Evolutionary conservation across 2,329 filamentous ascomycete species (phyloP).

Genomic region (Aciculosporium take): DNA sequence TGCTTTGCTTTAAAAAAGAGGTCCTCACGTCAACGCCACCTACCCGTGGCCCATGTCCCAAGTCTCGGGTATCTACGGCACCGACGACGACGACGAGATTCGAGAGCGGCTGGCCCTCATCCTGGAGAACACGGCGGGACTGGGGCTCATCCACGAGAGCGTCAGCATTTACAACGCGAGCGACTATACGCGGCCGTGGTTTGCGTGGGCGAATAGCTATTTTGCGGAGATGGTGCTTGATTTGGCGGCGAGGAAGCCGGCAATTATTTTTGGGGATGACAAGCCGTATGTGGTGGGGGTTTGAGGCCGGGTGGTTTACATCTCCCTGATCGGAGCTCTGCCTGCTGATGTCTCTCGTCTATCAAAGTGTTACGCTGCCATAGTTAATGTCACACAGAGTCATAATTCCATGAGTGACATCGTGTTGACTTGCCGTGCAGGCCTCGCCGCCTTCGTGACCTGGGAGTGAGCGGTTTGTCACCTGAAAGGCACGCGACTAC

Average conservation of each 20-base stretch:
- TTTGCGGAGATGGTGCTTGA: slow-evolving; percentile 43
- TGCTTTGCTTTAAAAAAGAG: slow-evolving; percentile 31
- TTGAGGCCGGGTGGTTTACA: no score
- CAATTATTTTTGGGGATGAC: slow-evolving; percentile 38
- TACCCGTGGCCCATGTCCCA: slow-evolving; percentile 43
- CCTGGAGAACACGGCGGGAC: slow-evolving; percentile 24
- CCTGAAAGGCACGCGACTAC: no score
- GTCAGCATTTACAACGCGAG: slow-evolving; percentile 27
- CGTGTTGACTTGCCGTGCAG: no score
- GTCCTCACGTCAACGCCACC: slow-evolving; percentile 46
- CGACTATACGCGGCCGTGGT: slow-evolving; percentile 31
- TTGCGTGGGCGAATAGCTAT: slow-evolving; percentile 29
- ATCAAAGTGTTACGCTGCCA: no score
- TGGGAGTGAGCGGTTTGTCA: no score
- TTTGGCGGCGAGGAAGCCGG: slow-evolving; percentile 66
- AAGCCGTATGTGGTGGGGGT: slow-evolving; percentile 2
- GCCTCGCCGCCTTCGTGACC: no score
- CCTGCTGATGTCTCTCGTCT: no score
- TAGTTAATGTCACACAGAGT: no score
- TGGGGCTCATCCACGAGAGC: slow-evolving; percentile 35
- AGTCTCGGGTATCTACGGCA: slow-evolving; percentile 38
- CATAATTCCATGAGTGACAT: no score
- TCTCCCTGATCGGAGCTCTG: no score
- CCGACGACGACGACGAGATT: slow-evolving; percentile 22
- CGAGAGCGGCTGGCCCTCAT: slow-evolving; percentile 22